Percentiles rank a stretch among this genome's conserved stretches.
Evolutionary conservation across 495 filamentous ascomycete genomes (phyloP).

Genomic region (Jackrogersella minutella): DNA sequence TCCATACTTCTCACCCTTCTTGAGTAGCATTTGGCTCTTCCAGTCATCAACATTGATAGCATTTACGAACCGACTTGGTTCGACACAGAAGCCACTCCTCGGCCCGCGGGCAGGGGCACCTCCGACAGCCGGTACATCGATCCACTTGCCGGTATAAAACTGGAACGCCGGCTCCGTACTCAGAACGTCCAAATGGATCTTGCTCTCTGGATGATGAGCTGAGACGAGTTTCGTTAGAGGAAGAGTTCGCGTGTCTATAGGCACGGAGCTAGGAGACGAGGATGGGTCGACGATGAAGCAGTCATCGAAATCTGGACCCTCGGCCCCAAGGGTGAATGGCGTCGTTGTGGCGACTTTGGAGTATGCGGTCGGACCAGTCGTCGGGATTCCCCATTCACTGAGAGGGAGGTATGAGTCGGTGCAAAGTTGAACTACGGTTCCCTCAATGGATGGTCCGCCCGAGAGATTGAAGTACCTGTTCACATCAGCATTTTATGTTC

Average conservation of each 20-base stretch:
- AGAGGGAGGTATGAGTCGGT: slow-evolving; percentile 79
- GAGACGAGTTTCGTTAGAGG: slow-evolving; percentile 70
- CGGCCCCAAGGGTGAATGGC: slow-evolving; percentile 71
- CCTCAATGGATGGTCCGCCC: slow-evolving; percentile 71
- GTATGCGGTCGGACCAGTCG: slow-evolving; percentile 62
- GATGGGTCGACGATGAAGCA: slow-evolving; percentile 80
- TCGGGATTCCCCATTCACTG: slow-evolving; percentile 73
- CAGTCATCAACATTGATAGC: slow-evolving; percentile 82
- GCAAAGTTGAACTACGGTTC: slow-evolving; percentile 74
- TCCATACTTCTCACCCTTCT: slow-evolving; percentile 82
- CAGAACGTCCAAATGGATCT: slow-evolving; percentile 80
- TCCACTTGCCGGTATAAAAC: slow-evolving; percentile 89
- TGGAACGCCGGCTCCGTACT: slow-evolving; percentile 97
- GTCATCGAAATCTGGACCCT: slow-evolving; percentile 82
- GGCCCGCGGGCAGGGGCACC: slow-evolving; percentile 68
- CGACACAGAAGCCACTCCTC: slow-evolving; percentile 84
- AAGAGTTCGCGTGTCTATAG: slow-evolving; percentile 76
- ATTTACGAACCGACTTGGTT: slow-evolving; percentile 90
- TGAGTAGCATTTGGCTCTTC: slow-evolving; percentile 77
- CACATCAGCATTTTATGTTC: background rate
- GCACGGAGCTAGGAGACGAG: slow-evolving; percentile 56
- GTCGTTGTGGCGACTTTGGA: slow-evolving; percentile 67
- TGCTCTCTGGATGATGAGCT: slow-evolving; percentile 73
- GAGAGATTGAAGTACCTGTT: slow-evolving; percentile 91
- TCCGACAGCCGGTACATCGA: slow-evolving; percentile 75